Evolutionary conservation across 106 monocot genomes (phyloP).

Genomic region (Dendrobium huoshanense): DNA sequence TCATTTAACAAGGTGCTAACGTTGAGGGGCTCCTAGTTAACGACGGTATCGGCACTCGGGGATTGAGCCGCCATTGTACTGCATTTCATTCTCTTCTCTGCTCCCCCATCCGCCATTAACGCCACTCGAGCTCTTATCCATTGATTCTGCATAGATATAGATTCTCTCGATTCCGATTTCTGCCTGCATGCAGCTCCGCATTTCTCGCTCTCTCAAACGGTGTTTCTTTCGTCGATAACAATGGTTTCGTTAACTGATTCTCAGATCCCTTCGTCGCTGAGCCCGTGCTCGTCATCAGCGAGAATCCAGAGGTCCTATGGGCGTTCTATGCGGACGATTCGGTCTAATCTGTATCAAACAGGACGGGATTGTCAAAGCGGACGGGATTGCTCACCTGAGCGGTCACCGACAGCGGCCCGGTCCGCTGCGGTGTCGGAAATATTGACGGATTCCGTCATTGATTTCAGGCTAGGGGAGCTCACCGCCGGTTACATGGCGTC

Average conservation of each 20-base stretch:
- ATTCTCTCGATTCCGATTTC: not conserved
- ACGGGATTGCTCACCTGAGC: not conserved
- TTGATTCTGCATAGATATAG: not conserved
- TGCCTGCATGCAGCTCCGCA: not conserved
- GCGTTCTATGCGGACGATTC: slow-evolving; percentile 67
- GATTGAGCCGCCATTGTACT: not conserved
- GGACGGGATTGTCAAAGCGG: not conserved
- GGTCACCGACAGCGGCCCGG: no score
- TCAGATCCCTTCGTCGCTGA: slow-evolving; percentile 12
- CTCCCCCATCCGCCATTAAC: slow-evolving; percentile 1
- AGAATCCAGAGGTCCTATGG: slow-evolving; percentile 22
- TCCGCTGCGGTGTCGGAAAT: slow-evolving; percentile 21
- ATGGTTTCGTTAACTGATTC: slow-evolving; percentile 35
- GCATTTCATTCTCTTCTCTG: not conserved
- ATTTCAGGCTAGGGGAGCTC: slow-evolving; percentile 55
- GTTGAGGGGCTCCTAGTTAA: not conserved
- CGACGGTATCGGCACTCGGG: not conserved
- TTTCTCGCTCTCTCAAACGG: not conserved
- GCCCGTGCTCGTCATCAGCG: slow-evolving; percentile 14
- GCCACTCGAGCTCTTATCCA: not conserved
- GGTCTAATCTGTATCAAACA: slow-evolving; percentile 25
- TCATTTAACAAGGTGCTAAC: not conserved
- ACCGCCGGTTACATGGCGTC: slow-evolving; percentile 10
- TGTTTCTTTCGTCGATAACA: not conserved
- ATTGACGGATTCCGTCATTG: slow-evolving; percentile 67